Evolutionary conservation across 1,139 yeast species (phyloP).

Genomic region (Candida buenavistaensis): DNA sequence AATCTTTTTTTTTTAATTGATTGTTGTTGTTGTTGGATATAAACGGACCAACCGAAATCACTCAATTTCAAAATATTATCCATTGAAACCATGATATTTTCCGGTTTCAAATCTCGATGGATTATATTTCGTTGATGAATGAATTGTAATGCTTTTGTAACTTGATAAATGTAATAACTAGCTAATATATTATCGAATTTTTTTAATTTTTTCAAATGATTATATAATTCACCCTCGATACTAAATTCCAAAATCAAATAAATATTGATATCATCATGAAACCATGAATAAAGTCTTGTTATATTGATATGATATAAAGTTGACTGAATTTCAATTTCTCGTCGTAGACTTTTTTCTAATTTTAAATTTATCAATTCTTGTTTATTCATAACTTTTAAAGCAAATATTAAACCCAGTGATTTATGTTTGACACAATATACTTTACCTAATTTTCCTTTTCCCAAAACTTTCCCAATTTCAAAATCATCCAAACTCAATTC

Average conservation of each 20-base stretch:
- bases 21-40: constrained; percentile 1
- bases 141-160: constrained; percentile 74
- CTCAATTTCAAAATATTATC: constrained; percentile 77
- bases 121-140: constrained; percentile 78
- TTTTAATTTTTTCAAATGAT: constrained; percentile 50
- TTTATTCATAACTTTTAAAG: constrained; percentile 88
- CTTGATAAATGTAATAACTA: constrained; percentile 77
- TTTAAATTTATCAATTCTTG: constrained; percentile 71
- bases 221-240: constrained; percentile 83
- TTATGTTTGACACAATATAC: constrained; percentile 88
- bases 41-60: constrained; percentile 96
- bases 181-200: constrained; percentile 73
- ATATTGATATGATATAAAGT: constrained; percentile 75
- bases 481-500: constrained; percentile 58
- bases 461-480: constrained; percentile 84
- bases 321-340: constrained; percentile 92
- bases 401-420: constrained; percentile 76
- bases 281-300: constrained; percentile 80
- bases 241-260: constrained; percentile 85
- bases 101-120: constrained; percentile 93
- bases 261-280: constrained; percentile 76
- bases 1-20: constrained; percentile 48
- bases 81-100: constrained; percentile 74
- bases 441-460: constrained; percentile 91
- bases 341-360: constrained; percentile 82